These are phyloP conservation scores for Carex scoparia DNA, from an alignment of 176 grass and related monocot species.

Conservation along the genomic window DNA sequence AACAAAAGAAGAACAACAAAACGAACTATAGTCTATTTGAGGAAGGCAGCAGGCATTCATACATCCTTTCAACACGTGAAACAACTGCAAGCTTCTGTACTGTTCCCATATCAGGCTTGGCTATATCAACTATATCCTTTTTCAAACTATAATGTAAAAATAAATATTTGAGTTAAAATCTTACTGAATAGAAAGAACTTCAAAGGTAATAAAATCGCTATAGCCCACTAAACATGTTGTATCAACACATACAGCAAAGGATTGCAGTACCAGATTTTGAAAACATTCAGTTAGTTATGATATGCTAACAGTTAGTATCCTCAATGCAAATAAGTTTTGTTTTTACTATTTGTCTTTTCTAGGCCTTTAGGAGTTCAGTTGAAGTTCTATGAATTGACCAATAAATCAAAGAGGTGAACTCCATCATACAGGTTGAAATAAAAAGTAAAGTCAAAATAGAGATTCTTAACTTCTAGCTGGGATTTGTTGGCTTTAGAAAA, in stretches of 20 bases:
- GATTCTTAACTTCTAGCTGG: background rate
- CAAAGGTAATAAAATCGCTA: background rate
- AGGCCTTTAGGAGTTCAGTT: background rate
- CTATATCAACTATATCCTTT: constrained; percentile 72
- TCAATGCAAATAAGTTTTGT: background rate
- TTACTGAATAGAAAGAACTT: background rate
- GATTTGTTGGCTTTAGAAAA: background rate
- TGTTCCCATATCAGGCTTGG: constrained; percentile 51
- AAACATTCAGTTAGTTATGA: background rate
- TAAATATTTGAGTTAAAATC: background rate
- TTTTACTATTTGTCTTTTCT: background rate
- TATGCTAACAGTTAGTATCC: background rate
- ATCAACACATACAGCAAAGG: background rate
- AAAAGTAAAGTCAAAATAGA: background rate
- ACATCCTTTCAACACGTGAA: constrained; percentile 62
- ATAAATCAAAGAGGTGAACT: background rate
- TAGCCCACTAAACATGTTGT: background rate
- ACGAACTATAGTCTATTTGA: constrained; percentile 35
- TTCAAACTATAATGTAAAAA: constrained; percentile 51
- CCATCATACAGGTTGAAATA: background rate
- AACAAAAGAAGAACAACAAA: background rate
- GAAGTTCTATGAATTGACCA: background rate
- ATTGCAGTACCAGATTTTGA: background rate
- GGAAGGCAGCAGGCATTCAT: constrained; percentile 67
- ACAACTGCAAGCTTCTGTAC: constrained; percentile 54